These are phyloP conservation scores for Cryptosporidium viatorum DNA, from an alignment of 169 alveolate species.

Conservation along the genomic window DNA sequence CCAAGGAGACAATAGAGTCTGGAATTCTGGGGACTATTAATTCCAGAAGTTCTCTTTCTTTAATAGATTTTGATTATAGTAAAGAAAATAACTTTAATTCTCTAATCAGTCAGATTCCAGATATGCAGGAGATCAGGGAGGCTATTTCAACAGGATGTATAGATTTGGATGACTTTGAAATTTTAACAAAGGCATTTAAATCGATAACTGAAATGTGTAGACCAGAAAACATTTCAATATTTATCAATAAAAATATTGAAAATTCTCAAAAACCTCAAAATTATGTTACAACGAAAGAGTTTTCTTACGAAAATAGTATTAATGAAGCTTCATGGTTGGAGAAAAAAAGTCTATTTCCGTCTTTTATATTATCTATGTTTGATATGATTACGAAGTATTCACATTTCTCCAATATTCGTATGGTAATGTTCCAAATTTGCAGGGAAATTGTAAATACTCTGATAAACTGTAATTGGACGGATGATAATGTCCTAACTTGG, in stretches of 20 bases:
- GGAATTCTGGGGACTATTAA: not conserved
- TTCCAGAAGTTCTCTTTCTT: slow-evolving; percentile 8
- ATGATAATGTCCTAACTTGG: slow-evolving; percentile 31
- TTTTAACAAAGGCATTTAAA: slow-evolving; percentile 3
- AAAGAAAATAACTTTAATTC: slow-evolving; percentile 1
- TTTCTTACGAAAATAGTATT: not conserved
- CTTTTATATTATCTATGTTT: slow-evolving; percentile 1
- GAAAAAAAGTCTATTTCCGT: slow-evolving; percentile 35
- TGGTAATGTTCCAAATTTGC: slow-evolving; percentile 34
- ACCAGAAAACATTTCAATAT: slow-evolving; percentile 34
- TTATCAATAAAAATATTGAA: not conserved
- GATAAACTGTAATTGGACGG: slow-evolving; percentile 33
- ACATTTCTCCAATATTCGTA: slow-evolving; percentile 12
- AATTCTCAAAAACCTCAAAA: not conserved
- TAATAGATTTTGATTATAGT: not conserved
- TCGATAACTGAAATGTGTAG: slow-evolving; percentile 30
- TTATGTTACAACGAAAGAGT: not conserved
- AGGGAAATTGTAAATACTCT: slow-evolving; percentile 10
- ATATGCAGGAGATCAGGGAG: slow-evolving; percentile 45
- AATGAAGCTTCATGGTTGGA: not conserved
- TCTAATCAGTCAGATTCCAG: slow-evolving; percentile 25
- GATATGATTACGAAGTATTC: not conserved
- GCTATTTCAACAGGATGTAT: slow-evolving; percentile 41
- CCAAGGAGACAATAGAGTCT: not conserved
- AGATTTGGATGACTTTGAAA: slow-evolving; percentile 56